These are phyloP conservation scores for Acer yangbiense DNA, from an alignment of 345 rosid genomes.

Conservation along the genomic window DNA sequence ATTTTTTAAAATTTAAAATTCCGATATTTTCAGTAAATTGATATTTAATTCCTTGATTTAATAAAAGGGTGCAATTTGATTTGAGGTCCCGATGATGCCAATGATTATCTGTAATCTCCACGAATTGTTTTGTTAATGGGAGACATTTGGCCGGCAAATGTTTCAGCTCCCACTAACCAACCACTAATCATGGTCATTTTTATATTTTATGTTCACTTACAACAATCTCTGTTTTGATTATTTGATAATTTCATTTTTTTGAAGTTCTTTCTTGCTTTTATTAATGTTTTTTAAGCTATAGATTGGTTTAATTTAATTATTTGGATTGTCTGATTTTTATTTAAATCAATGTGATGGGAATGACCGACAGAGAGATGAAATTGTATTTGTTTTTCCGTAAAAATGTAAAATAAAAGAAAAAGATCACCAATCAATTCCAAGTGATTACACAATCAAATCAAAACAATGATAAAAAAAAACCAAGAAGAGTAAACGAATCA, in stretches of 20 bases:
- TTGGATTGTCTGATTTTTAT: neutral
- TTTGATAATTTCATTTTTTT: no score
- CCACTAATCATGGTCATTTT: neutral
- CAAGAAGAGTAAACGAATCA: no score
- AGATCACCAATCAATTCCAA: neutral
- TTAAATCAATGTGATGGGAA: neutral
- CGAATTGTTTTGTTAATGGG: slow-evolving; percentile 15
- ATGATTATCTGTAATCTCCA: slow-evolving; percentile 20
- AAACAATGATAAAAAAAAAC: no score
- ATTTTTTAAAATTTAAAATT: no score
- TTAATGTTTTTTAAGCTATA: no score
- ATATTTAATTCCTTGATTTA: no score
- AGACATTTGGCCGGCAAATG: slow-evolving; percentile 19
- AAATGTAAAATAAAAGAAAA: no score
- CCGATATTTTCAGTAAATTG: no score
- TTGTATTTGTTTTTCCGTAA: no score
- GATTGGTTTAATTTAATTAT: no score
- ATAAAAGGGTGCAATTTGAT: neutral
- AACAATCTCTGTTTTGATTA: neutral
- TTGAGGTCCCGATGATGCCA: neutral
- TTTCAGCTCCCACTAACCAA: slow-evolving; percentile 1
- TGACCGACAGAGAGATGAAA: neutral
- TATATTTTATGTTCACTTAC: neutral
- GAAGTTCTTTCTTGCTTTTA: no score
- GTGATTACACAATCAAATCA: no score